Base-by-base conservation (phyloP, 495 filamentous ascomycete species). In the Tuber calosporum region DNA sequence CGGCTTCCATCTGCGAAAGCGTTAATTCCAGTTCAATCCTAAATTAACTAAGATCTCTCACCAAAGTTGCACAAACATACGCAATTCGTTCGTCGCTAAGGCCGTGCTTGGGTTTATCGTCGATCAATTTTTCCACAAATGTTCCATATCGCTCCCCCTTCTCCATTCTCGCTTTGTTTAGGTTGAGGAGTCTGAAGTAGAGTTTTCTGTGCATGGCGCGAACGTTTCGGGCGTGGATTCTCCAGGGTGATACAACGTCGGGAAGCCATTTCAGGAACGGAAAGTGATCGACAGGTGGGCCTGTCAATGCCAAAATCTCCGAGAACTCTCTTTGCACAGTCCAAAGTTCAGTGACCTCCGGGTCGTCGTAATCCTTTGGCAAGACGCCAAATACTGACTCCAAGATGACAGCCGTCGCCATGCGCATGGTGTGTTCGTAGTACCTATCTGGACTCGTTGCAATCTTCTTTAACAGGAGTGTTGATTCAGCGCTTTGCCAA, bases 351-450 rank as follows among this genome's bases (percentile, higher is more conserved):
- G 48, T 71, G 38, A 71, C 69, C 48, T 26, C 42, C 20, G 26
- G 42, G 20, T 71, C 69, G n/a, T 71, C 69, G 34, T 71, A 71
- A 22, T 71, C 69, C 19, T 71, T 37, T 13, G 69, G 69, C 36
- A 71, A 71, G 37, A 66, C 62, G 4, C 69, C 69, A 66, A 71
- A 74, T 34, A 71, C 69, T 58, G 74, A 72, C 48, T 74, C 40
- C 67, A 79, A 39, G 37, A 79, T 75, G 6, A 79, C 75, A 9
- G 75, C 76, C 6, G 77, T 79, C 4, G 76, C 68, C 58, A 77
- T 77, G 4, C 75, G 72, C 22, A 72, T 67, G 15, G 77, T 79
- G 70, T 78, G 67, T 39, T 79, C 76, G 69, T 79, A 78, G 43
- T 79, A 79, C 13, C 43, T 34, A 13, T 74, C 72, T 0, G 77